A percentile compares a stretch with the other conserved stretches of the same genome.
Conservation (phyloP, 371 early-diverging fungal species). For the Synchytrium microbalum region DNA sequence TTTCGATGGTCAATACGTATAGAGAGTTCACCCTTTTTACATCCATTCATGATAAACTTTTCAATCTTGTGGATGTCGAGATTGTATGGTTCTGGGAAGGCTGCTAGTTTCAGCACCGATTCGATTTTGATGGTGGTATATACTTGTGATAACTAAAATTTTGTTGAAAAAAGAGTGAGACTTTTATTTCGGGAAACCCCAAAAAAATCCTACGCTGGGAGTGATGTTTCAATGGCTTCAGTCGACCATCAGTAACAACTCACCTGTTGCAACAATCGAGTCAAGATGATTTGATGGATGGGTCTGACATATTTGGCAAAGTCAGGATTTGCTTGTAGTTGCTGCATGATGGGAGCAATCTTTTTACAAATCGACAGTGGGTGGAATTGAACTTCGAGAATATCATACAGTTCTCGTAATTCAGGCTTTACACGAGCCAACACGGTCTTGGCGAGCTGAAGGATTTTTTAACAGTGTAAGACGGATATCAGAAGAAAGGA, state of each 20-base stretch:
- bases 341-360: constrained; percentile 61
- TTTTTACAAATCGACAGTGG: constrained; percentile 94
- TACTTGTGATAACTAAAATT: constrained; percentile 71
- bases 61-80: constrained; percentile 84
- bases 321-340: constrained; percentile 61
- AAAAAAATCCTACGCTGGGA: neutral
- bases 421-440: constrained; percentile 81
- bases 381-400: constrained; percentile 93
- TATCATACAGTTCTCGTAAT: constrained; percentile 84
- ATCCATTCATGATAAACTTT: constrained; percentile 95
- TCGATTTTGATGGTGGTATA: constrained; percentile 94
- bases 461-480: neutral
- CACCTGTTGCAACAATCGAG: constrained; percentile 84
- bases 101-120: constrained; percentile 76
- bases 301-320: constrained; percentile 83
- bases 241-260: constrained; percentile 34
- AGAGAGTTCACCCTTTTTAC: constrained; percentile 88
- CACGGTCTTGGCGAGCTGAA: constrained; percentile 65
- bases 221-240: too few relatives aligned
- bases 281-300: constrained; percentile 88
- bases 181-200: neutral
- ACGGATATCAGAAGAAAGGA: neutral
- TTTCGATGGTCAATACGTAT: constrained; percentile 91
- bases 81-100: constrained; percentile 71
- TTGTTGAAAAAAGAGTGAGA: neutral